Base-by-base conservation (phyloP, 2,329 filamentous ascomycete species). In the Didymella pinodella region DNA sequence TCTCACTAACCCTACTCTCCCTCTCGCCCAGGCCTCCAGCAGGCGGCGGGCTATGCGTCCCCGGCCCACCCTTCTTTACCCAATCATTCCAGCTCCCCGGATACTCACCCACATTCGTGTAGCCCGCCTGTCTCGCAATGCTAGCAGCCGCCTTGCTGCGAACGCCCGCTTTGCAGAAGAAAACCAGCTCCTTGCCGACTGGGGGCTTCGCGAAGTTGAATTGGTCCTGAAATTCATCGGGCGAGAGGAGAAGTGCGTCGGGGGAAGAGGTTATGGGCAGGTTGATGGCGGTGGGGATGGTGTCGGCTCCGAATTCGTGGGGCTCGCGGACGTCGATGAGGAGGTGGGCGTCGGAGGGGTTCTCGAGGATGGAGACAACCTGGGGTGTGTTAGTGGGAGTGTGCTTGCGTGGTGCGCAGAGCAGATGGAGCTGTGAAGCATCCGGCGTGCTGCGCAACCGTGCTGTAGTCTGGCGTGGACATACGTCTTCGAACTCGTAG, bases 111-210 rank as follows among this genome's bases (percentile, higher is more conserved):
- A 91, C 86, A 7, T 84, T 85, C 85, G 80, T 79, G 84, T 90
- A 98, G 54, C 94, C 94, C 2, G 88, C 89, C 73, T 90, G 85
- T 68, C 83, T 82, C 29, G 95, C 95, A 75, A 97, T 77, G 64
- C 85, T 83, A 7, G 93, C 93, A 7, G 93, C 93, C 0, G 90
- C 86, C 45, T 84, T 82, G 67, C 91, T 92, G 73, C 95, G 84
- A 64, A 98, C 91, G 2, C 95, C 95, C 0, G 93, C 89, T 80
- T 92, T 96, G 80, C 95, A 99, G 78, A 97, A 98, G 71, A 98
- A 95, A 4, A 98, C 63, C 4, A 74, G 47, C 28, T 70, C 66
- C 34, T 72, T 69, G 16, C 59, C 58, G 18, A 50, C 51, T 14
- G 67, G 67, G 12, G 71, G 71, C 54, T 74, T 74, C 47, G 54